phyloP scores from a whole-genome alignment of 208 protist genomes.

The Entamoeba moshkovskii region DNA sequence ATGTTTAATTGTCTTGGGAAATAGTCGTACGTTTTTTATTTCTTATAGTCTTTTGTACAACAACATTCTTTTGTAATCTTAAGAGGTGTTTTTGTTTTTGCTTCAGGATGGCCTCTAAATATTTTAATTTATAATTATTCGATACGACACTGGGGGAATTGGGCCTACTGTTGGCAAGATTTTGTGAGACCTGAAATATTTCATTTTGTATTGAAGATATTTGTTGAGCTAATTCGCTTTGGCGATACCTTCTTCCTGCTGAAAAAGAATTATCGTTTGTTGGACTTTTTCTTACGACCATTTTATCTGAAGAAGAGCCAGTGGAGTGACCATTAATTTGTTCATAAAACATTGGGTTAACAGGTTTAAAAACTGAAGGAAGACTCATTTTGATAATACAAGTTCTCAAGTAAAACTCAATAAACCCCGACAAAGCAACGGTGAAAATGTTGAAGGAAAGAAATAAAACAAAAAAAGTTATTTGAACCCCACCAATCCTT shows the following conservation, averaged over 20 bases:
- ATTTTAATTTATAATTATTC: background rate
- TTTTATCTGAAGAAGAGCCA: background rate
- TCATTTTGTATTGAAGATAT: background rate
- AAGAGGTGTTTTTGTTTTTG: constrained; percentile 1
- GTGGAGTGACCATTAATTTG: background rate
- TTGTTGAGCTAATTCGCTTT: background rate
- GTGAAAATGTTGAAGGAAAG: background rate
- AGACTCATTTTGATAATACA: background rate
- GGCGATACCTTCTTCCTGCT: background rate
- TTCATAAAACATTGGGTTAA: background rate
- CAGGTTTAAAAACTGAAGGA: background rate
- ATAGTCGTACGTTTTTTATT: background rate
- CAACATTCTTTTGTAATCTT: background rate
- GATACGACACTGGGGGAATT: background rate
- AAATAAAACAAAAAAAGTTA: too few relatives aligned
- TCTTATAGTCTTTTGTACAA: background rate
- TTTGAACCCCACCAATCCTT: too few relatives aligned
- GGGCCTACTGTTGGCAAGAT: background rate
- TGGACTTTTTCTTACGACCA: background rate
- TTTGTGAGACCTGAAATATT: background rate
- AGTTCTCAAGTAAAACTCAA: background rate
- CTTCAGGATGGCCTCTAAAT: background rate
- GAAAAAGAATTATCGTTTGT: background rate
- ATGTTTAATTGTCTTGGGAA: background rate
- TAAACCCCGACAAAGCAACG: too few relatives aligned